Evolutionary conservation across 73 alveolate species (phyloP).

Genomic region (Effrenium voratum): DNA sequence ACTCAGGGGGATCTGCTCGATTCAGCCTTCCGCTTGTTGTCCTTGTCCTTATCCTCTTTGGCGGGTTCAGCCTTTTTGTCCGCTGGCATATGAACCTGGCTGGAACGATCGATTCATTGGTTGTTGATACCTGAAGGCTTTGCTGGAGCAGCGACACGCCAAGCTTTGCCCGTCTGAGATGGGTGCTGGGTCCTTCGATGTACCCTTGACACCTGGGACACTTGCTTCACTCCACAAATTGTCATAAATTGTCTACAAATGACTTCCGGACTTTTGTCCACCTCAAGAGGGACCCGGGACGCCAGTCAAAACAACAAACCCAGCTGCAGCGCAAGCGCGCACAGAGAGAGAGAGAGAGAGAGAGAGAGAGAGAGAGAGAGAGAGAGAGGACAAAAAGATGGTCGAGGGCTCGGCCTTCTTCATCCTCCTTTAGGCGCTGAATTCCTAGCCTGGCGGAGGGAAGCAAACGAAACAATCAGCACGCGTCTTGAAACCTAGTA

Average conservation of each 20-base stretch:
- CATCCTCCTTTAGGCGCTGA: no score
- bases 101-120: background rate
- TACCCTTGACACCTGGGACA: conserved; percentile 49
- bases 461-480: background rate
- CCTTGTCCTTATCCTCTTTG: conserved; percentile 67
- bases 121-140: background rate
- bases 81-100: conserved; percentile 69
- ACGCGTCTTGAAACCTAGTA: background rate
- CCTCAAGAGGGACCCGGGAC: no score
- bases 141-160: background rate
- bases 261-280: no score
- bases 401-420: no score
- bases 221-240: background rate
- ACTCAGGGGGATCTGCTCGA: background rate
- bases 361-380: no score
- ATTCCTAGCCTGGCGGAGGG: background rate
- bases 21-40: conserved; percentile 38
- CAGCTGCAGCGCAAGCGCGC: no score
- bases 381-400: no score
- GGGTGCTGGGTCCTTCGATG: conserved; percentile 66
- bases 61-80: conserved; percentile 72
- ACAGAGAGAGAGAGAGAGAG: no score
- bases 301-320: no score
- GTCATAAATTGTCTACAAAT: no score
- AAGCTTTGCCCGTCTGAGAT: background rate